Conservation (phyloP, 1,139 yeast species). For the Scheffersomyces illinoinensis region DNA sequence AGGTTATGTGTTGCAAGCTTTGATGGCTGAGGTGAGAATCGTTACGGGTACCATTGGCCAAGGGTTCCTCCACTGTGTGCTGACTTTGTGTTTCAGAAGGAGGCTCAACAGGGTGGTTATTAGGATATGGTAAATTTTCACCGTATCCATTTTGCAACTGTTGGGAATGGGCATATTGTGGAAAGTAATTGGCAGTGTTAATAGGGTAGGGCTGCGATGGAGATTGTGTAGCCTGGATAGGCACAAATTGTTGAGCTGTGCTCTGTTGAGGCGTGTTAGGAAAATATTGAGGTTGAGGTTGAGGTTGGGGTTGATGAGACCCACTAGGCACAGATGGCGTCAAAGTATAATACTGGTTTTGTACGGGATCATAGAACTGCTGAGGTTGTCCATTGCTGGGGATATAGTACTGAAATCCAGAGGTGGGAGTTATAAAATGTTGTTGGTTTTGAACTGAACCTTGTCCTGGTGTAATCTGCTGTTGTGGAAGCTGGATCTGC, state of each 20-base stretch:
- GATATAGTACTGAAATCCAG: slow-evolving; percentile 14
- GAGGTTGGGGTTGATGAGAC: slow-evolving; percentile 19
- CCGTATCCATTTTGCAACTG: slow-evolving; percentile 8
- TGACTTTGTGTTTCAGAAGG: background rate
- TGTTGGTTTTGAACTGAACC: slow-evolving; percentile 6
- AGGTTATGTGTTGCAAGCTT: background rate
- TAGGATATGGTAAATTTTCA: slow-evolving; percentile 16
- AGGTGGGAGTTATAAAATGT: slow-evolving; percentile 13
- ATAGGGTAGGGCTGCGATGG: slow-evolving; percentile 14
- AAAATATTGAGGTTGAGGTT: slow-evolving; percentile 35
- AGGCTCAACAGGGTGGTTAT: slow-evolving; percentile 3
- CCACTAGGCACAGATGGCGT: slow-evolving; percentile 30
- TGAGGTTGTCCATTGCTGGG: slow-evolving; percentile 23
- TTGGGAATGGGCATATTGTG: slow-evolving; percentile 11
- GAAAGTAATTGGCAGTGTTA: slow-evolving; percentile 19
- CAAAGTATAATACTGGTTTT: slow-evolving; percentile 46
- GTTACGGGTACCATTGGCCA: background rate
- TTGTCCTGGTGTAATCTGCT: slow-evolving; percentile 7
- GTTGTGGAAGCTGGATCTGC: slow-evolving; percentile 6
- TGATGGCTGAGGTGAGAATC: background rate
- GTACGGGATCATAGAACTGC: slow-evolving; percentile 48
- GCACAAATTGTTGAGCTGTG: slow-evolving; percentile 10
- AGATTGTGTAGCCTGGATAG: slow-evolving; percentile 14
- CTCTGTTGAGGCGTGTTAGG: slow-evolving; percentile 36
- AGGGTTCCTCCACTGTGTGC: background rate